phyloP scores from a whole-genome alignment of 345 rosid genomes.

The Turnera subulata region DNA sequence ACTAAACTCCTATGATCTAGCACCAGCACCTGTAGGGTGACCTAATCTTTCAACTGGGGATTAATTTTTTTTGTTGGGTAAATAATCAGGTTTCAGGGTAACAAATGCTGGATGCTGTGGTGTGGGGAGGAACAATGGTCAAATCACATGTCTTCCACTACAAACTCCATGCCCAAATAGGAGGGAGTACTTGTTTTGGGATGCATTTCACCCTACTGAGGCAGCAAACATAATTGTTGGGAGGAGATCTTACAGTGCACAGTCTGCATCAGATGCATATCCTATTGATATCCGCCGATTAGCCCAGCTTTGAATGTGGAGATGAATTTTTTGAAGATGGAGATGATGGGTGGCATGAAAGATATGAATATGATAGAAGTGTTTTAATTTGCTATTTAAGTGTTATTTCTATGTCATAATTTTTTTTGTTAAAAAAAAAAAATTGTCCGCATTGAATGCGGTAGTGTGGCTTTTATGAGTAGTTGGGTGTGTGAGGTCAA shows the following conservation, averaged over 20 bases:
- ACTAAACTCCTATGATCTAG: no score
- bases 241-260: constrained; percentile 32
- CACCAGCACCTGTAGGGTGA: no score
- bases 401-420: no score
- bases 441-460: no score
- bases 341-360: constrained; percentile 1
- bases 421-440: no score
- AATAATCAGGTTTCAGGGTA: background rate
- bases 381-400: no score
- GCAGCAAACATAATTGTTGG: constrained; percentile 30
- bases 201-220: constrained; percentile 46
- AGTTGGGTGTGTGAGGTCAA: no score
- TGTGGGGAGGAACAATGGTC: constrained; percentile 35
- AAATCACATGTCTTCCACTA: constrained; percentile 37
- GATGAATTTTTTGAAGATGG: background rate
- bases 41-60: background rate
- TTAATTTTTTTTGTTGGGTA: background rate
- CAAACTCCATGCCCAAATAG: constrained; percentile 37
- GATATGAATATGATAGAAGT: no score
- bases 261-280: constrained; percentile 16
- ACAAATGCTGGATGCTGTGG: constrained; percentile 38
- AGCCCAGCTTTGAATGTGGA: constrained; percentile 17
- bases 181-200: constrained; percentile 28
- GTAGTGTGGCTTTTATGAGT: no score
- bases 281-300: constrained; percentile 28